Evolutionary conservation across 2,329 filamentous ascomycete genomes (phyloP).

Genomic region (Penicillium sumatraense): DNA sequence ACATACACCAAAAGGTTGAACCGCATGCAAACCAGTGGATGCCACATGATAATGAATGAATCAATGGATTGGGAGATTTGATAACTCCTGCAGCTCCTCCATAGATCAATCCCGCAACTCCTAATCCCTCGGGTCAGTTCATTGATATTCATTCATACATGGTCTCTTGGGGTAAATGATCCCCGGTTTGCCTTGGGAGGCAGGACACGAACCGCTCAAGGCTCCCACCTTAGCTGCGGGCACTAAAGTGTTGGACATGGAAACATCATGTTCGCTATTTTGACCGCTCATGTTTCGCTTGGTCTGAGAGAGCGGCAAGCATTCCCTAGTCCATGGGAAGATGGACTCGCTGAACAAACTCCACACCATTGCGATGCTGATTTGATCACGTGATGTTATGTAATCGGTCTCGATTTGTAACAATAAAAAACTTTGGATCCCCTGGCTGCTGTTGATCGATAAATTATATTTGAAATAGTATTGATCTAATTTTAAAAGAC

Average conservation of each 20-base stretch:
- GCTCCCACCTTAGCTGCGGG: constrained; percentile 63
- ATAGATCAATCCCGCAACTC: constrained; percentile 61
- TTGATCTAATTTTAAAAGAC: no score
- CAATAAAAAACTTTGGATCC: background rate
- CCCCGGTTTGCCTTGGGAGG: constrained; percentile 14
- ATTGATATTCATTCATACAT: background rate
- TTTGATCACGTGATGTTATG: constrained; percentile 19
- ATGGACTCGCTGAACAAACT: constrained; percentile 5
- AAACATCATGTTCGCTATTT: constrained; percentile 18
- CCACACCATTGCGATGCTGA: constrained; percentile 5
- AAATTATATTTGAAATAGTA: no score
- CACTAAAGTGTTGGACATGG: constrained; percentile 26
- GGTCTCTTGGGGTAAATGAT: background rate
- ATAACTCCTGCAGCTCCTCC: constrained; percentile 75
- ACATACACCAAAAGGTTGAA: constrained; percentile 74
- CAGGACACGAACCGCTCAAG: constrained; percentile 56
- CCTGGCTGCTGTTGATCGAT: no score
- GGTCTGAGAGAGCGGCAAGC: constrained; percentile 10
- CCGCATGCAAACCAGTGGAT: constrained; percentile 83
- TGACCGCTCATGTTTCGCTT: constrained; percentile 34
- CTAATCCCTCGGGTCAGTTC: constrained; percentile 11
- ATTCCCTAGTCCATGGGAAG: constrained; percentile 1
- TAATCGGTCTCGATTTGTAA: constrained; percentile 7
- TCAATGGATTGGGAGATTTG: constrained; percentile 64
- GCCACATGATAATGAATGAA: constrained; percentile 74